Base-by-base conservation (phyloP, 345 rosid species). In the Brassica rapa region DNA sequence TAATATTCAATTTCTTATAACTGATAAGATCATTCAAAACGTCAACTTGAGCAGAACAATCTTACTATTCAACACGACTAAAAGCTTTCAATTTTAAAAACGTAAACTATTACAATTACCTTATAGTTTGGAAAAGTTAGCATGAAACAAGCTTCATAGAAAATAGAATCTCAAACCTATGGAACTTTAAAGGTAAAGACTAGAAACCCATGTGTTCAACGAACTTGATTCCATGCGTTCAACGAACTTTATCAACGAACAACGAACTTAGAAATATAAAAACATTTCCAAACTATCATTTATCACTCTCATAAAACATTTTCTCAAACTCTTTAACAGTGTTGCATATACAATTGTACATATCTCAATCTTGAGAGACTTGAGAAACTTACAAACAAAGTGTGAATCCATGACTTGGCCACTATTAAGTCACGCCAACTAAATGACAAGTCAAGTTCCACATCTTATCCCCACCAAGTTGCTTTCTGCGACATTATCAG, bases 371-470 rank as follows among this genome's bases (percentile, higher is more conserved):
- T 51, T 70, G 39, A 16, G 60, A 64, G 71, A 19, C 19, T 19
- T 19, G 19, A 19, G 19, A 19, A 19, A 64, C 71, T 64, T 77
- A 64, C 76, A 49, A 77, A 71, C 24, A 14, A 49, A 49, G 64
- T 66, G 62, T 59, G 46, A 60, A 41, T 12, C 55, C 65, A 56
- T 56, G 75, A 69, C 71, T 62, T 71, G 70, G 39, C 32, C 64
- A 68, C 8, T 21, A 76, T 87, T 78, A 83, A 94, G 82, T 59
- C 89, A 65, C 94, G 94, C n/a, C n/a, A n/a, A n/a, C 88, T 95
- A 5, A 92, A 84, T 23, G 93, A 94, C 77, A 55, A 78, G n/a
- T 94, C 98, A 68, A 87, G 82, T n/a, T n/a, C n/a, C n/a, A n/a
- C n/a, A n/a, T n/a, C n/a, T n/a, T n/a, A n/a, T n/a, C n/a, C n/a